phyloP scores from a whole-genome alignment of 2,329 filamentous ascomycete genomes.

The Cryphonectria japonica region DNA sequence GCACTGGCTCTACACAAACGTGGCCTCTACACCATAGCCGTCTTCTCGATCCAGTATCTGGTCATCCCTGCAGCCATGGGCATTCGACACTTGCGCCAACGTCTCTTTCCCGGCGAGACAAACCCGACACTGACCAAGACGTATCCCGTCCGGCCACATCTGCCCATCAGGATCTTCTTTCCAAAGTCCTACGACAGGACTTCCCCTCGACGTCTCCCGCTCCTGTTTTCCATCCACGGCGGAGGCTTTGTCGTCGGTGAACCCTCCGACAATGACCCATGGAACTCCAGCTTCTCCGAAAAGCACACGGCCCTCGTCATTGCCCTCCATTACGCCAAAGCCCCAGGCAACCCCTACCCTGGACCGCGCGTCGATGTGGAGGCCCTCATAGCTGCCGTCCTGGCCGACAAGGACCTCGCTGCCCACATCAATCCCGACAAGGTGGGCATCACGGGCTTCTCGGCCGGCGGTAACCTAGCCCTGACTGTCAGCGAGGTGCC shows the following conservation, averaged over 20 bases:
- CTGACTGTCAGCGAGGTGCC: conserved; percentile 47
- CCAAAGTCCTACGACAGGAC: conserved; percentile 40
- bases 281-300: conserved; percentile 49
- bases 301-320: conserved; percentile 49
- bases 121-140: conserved; percentile 24
- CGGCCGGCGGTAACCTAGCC: conserved; percentile 54
- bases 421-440: conserved; percentile 43
- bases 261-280: conserved; percentile 49
- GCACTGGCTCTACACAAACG: conserved; percentile 18
- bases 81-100: conserved; percentile 16
- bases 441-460: conserved; percentile 53
- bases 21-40: conserved; percentile 2
- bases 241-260: conserved; percentile 53
- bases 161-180: conserved; percentile 42
- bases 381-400: conserved; percentile 45
- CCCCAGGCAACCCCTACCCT: conserved; percentile 50
- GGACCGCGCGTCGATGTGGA: conserved; percentile 49
- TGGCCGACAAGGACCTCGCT: conserved; percentile 48
- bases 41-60: conserved; percentile 18
- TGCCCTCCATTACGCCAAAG: conserved; percentile 54
- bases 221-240: conserved; percentile 56
- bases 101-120: conserved; percentile 5
- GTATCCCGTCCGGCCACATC: conserved; percentile 18
- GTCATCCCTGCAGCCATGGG: conserved; percentile 14
- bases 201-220: conserved; percentile 39